Base-by-base conservation (phyloP, 192 early-diverging fungal genomes). In the Coemansia sp. region DNA sequence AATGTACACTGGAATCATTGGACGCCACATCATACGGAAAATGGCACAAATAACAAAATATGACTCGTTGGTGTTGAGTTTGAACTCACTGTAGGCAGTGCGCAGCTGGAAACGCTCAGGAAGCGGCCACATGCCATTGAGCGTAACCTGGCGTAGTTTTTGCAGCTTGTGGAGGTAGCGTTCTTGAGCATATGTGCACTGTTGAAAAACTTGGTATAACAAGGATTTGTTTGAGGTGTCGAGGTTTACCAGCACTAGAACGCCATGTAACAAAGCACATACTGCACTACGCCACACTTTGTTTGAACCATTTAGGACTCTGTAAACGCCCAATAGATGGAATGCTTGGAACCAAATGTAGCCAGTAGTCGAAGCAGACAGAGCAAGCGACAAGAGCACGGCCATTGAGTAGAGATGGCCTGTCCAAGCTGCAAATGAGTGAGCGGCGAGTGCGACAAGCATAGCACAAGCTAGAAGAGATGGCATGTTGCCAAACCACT, bases 21-120 rank as follows among this genome's bases (percentile, higher is more conserved):
- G 65, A 11, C 69, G 72, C 80, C 80, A 82, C 18, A 68, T 67
- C 69, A 68, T 59, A 3, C 73, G 65, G 12, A 71, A n/a, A n/a
- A 82, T 69, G 9, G 80, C 80, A 0, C 72, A 69, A 2, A 82
- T 0, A 18, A 82, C 40, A 67, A 77, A 82, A 11, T 77, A 36
- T 5, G 34, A 38, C 49, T 82, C 75, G 31, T 72, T 66, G 51
- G 67, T n/a, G n/a, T n/a, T n/a, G n/a, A n/a, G n/a, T n/a, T n/a
- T n/a, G n/a, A n/a, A n/a, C n/a, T n/a, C n/a, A 27, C 1, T 27
- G 27, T 51, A 36, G 2, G 70, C 61, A 12, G 22, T 43, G 3
- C 47, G 13, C 20, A 72, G 44, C n/a, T 55, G 43, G 24, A 63
- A 29, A 6, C 46, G 60, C 16, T 65, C 24, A 0, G 68, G 36